A percentile compares a stretch with the other conserved stretches of the same genome.
phyloP scores from a whole-genome alignment of 306 rosid genomes.

The Dryas drummondii region DNA sequence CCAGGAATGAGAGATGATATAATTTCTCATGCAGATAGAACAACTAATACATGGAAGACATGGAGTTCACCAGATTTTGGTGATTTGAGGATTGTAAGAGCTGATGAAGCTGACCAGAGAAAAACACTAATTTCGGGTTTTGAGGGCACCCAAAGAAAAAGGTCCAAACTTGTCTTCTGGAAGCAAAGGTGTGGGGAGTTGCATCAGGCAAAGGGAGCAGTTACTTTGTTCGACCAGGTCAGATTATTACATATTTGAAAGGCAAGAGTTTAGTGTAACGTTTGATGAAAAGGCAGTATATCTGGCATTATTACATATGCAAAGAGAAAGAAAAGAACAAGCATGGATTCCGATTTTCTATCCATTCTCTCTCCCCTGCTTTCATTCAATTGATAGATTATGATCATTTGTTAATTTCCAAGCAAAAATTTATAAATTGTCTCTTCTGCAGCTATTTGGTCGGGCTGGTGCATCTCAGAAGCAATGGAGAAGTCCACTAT shows the following conservation, averaged over 20 bases:
- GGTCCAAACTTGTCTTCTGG: slow-evolving; percentile 64
- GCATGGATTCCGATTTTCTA: neutral
- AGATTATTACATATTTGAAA: slow-evolving; percentile 27
- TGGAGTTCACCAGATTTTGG: slow-evolving; percentile 58
- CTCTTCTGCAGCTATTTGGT: slow-evolving; percentile 51
- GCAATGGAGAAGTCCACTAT: slow-evolving; percentile 57
- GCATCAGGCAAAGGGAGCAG: slow-evolving; percentile 52
- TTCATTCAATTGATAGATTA: slow-evolving; percentile 9
- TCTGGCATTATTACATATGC: neutral
- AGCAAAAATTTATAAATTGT: slow-evolving; percentile 10
- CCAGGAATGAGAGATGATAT: slow-evolving; percentile 52
- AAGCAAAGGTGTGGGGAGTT: slow-evolving; percentile 59
- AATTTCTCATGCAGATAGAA: slow-evolving; percentile 65
- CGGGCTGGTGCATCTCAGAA: slow-evolving; percentile 47
- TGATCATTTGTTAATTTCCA: slow-evolving; percentile 9
- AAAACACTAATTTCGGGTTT: slow-evolving; percentile 24
- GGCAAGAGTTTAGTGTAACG: slow-evolving; percentile 13
- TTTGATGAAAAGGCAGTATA: neutral
- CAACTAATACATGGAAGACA: slow-evolving; percentile 62
- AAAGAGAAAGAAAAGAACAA: neutral
- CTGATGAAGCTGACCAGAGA: slow-evolving; percentile 59
- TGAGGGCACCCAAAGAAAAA: slow-evolving; percentile 75
- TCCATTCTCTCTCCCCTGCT: neutral
- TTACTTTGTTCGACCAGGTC: slow-evolving; percentile 67
- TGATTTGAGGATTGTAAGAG: slow-evolving; percentile 57